Percentiles rank a stretch among this genome's conserved stretches.
Conservation (phyloP, 2,329 filamentous ascomycete species). For the Colletotrichum navitas region DNA sequence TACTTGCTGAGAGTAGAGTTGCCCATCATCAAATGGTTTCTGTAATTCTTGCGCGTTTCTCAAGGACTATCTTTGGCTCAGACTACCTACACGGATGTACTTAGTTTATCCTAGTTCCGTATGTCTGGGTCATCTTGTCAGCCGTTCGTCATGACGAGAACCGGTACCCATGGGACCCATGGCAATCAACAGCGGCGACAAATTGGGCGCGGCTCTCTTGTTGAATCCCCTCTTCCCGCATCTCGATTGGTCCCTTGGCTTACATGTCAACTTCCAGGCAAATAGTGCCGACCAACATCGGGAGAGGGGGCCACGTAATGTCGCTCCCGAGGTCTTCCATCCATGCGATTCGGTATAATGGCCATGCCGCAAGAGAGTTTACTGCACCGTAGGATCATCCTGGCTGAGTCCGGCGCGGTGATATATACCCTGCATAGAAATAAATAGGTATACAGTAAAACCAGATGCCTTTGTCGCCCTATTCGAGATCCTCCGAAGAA, state of each 20-base stretch:
- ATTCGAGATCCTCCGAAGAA: no score
- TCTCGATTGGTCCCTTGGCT: not conserved
- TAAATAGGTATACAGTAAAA: not conserved
- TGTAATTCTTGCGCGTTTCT: not conserved
- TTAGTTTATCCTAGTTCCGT: not conserved
- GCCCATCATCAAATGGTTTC: not conserved
- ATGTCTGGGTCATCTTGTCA: not conserved
- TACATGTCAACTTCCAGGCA: not conserved
- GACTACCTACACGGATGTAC: not conserved
- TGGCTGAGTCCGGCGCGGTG: no score
- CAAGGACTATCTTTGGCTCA: not conserved
- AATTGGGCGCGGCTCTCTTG: not conserved
- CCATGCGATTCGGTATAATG: not conserved
- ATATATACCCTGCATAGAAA: not conserved
- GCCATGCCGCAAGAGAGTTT: not conserved
- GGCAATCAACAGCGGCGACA: not conserved
- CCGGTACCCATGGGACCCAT: not conserved
- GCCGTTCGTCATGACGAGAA: not conserved
- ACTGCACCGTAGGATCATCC: not conserved
- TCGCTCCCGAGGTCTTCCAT: not conserved
- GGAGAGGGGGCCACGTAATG: not conserved
- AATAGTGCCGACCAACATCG: not conserved
- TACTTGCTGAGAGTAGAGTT: not conserved
- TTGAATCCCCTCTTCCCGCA: not conserved
- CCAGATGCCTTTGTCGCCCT: not conserved